phyloP scores from a whole-genome alignment of 1,284 basidiomycete genomes.

The Trametes hirsuta region DNA sequence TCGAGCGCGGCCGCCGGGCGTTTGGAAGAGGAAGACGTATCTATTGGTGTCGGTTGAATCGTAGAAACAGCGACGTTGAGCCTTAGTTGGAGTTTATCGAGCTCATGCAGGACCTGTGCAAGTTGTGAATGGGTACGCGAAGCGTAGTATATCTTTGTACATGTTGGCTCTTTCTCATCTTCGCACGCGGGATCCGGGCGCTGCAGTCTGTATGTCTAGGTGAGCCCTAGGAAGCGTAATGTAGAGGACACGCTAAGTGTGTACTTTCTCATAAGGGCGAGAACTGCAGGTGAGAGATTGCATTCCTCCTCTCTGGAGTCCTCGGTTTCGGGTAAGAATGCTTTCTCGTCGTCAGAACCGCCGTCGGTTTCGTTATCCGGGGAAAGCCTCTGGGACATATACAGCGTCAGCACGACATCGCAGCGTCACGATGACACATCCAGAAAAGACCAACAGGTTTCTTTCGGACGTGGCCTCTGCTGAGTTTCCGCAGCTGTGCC shows the following conservation, averaged over 20 bases:
- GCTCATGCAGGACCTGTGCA: slow-evolving; percentile 87
- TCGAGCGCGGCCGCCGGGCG: slow-evolving; percentile 9
- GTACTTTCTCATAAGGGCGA: slow-evolving; percentile 80
- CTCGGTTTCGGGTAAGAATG: slow-evolving; percentile 64
- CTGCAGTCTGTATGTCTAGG: background rate
- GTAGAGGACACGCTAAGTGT: slow-evolving; percentile 28
- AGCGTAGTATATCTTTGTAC: slow-evolving; percentile 88
- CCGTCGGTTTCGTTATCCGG: background rate
- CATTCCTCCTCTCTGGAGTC: slow-evolving; percentile 39
- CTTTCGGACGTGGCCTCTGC: slow-evolving; percentile 53
- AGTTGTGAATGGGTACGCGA: slow-evolving; percentile 97
- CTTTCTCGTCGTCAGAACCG: slow-evolving; percentile 31
- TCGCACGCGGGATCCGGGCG: slow-evolving; percentile 23
- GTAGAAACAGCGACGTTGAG: slow-evolving; percentile 29
- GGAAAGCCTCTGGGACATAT: background rate
- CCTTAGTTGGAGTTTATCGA: slow-evolving; percentile 68
- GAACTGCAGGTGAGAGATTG: slow-evolving; percentile 79
- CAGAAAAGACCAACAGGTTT: slow-evolving; percentile 48
- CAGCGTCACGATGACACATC: background rate
- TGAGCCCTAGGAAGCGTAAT: too few relatives aligned
- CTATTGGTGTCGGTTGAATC: background rate
- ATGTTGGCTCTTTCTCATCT: slow-evolving; percentile 55
- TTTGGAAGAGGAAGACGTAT: background rate
- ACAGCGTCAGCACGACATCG: too few relatives aligned
- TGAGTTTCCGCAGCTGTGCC: slow-evolving; percentile 33